Base-by-base conservation (phyloP, 2,329 filamentous ascomycete species). In the Fusarium bactridioides region DNA sequence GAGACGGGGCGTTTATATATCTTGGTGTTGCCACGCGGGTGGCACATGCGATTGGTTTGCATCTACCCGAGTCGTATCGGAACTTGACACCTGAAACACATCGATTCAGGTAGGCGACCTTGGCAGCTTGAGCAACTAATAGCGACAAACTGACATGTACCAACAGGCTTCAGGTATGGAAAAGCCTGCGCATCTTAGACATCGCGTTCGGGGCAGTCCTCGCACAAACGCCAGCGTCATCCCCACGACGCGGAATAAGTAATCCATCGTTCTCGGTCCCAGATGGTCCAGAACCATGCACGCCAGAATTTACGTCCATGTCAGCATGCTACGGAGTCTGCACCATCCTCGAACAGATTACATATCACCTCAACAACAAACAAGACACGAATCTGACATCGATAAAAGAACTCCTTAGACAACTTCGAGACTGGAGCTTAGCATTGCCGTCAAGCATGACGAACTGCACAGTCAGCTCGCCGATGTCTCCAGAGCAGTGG, bases 101-200 rank as follows among this genome's bases (percentile, higher is more conserved):
- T 29, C 45, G 41, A 37, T 19, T 48, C 15, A 29, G 55, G 55
- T 58, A 15, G 3, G 23, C 1, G 2, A 13, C 5, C 19, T 9
- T 18, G 4, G 0, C 1, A 0, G 4, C 1, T 0, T 41, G 5
- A n/a, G 13, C 4, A 7, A 2, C 16, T 8, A 5, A 11, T 4
- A 16, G 15, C 0, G n/a, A 5, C 1, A 25, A 3, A 3, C 29
- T 57, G 11, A 57, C 18, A 27, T 6, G n/a, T 10, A 18, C 4
- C 1, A 27, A 2, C 1, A 57, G 55, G 6, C 55, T 57, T 29
- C 41, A 57, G 11, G 23, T 58, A 58, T 58, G 55, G 55, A 58
- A 58, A 50, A 58, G 55, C 11, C 23, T 58, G 2, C 31, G 55
- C 1, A 37, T 58, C 21, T 16, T 58, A 1, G 55, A 58, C 7